These are phyloP conservation scores for Coemansia sp. DNA, from an alignment of 192 early-diverging fungal species.

Conservation along the genomic window DNA sequence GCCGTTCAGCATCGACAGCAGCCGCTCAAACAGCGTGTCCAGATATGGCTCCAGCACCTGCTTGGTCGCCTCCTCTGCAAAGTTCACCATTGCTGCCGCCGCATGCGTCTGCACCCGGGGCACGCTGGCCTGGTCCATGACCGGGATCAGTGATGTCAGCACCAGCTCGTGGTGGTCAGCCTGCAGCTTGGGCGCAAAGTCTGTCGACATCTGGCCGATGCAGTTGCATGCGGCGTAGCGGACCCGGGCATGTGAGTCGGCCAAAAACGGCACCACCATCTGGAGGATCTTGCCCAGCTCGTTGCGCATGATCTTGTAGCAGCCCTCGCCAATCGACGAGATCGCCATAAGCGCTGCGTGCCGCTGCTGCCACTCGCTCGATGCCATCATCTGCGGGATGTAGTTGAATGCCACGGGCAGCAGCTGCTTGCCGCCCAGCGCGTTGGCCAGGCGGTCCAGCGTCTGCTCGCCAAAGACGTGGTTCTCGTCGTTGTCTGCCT, in stretches of 20 bases:
- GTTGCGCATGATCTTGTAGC: constrained; percentile 87
- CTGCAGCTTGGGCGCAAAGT: constrained; percentile 82
- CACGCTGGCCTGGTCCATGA: constrained; percentile 74
- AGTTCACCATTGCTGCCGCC: constrained; percentile 97
- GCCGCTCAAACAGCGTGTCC: constrained; percentile 82
- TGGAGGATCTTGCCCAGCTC: constrained; percentile 83
- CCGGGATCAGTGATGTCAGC: constrained; percentile 75
- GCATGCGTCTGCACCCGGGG: constrained; percentile 94
- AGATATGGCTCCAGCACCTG: constrained; percentile 83
- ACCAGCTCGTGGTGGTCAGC: constrained; percentile 70
- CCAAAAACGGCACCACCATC: constrained; percentile 75
- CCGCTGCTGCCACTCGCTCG: constrained; percentile 82
- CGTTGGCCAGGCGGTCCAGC: constrained; percentile 89
- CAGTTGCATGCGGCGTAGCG: constrained; percentile 96
- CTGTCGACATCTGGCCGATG: constrained; percentile 96
- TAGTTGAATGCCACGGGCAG: constrained; percentile 82
- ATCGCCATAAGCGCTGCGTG: constrained; percentile 93
- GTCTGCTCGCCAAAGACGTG: constrained; percentile 91
- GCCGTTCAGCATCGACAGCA: constrained; percentile 80
- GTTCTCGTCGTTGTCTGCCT: constrained; percentile 86
- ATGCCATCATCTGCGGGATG: constrained; percentile 86
- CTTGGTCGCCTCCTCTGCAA: constrained; percentile 87
- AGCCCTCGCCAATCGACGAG: constrained; percentile 96
- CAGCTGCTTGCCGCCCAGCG: constrained; percentile 82
- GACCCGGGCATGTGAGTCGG: constrained; percentile 91